Conservation (phyloP, 192 early-diverging fungal species). For the Entophlyctis helioformis region DNA sequence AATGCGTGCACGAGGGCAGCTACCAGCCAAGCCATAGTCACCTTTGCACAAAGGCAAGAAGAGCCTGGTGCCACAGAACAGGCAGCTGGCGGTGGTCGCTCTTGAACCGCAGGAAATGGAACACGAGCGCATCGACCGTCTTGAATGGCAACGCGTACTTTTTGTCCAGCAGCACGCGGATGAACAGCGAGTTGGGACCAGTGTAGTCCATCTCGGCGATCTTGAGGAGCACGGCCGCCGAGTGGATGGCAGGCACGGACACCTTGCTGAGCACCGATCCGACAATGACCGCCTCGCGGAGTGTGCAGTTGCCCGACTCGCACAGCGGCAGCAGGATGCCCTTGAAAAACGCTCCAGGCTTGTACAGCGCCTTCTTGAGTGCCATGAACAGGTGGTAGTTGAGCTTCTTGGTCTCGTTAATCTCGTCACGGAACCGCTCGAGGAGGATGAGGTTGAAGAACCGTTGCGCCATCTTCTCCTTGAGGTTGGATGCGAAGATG, state of each 20-base stretch:
- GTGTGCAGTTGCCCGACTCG: conserved; percentile 73
- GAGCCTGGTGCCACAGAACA: conserved; percentile 94
- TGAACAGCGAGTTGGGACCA: conserved; percentile 87
- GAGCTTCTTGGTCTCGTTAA: conserved; percentile 93
- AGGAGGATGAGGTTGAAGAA: conserved; percentile 82
- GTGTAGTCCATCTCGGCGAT: conserved; percentile 98
- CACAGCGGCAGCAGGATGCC: conserved; percentile 93
- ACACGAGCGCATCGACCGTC: conserved; percentile 90
- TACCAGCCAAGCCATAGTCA: background rate
- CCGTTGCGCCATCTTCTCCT: conserved; percentile 80
- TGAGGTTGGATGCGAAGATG: conserved; percentile 96
- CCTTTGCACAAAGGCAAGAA: conserved; percentile 91
- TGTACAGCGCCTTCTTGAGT: conserved; percentile 92
- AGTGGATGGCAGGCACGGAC: conserved; percentile 91
- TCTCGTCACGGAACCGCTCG: conserved; percentile 89
- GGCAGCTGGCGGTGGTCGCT: conserved; percentile 69
- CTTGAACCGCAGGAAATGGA: conserved; percentile 89
- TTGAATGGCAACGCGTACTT: conserved; percentile 97
- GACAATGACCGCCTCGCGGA: conserved; percentile 93
- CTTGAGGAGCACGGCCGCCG: conserved; percentile 82
- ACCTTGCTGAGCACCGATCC: conserved; percentile 85
- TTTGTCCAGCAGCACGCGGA: conserved; percentile 92
- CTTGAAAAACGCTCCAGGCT: conserved; percentile 96
- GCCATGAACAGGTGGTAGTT: conserved; percentile 97
- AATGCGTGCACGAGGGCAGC: too few relatives aligned